Base-by-base conservation (phyloP, 2,329 filamentous ascomycete genomes). In the Aspergillus fructus region DNA sequence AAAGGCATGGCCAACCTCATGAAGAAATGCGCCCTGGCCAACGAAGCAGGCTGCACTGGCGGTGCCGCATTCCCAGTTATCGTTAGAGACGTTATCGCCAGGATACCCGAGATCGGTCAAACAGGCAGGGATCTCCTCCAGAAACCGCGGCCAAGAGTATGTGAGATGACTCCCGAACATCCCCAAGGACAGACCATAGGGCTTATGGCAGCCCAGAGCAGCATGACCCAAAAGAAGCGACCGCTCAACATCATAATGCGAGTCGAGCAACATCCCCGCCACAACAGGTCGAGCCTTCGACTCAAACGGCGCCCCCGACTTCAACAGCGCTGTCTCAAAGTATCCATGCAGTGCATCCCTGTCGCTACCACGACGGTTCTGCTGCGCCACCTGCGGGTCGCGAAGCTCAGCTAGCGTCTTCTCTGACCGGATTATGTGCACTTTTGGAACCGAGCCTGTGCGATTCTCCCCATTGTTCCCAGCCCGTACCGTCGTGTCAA, bases 1-100 rank as follows among this genome's bases (percentile, higher is more conserved):
- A 33, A 51, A 51, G 9, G 49, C 49, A 33, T 51, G 49, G 11
- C 49, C 49, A 21, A 51, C 49, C 49, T 51, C 49, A 9, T 51
- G 49, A n/a, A 51, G 24, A 27, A 51, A 51, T 24, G 49, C 49
- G 0, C 49, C 49, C 9, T 51, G 49, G 1, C 49, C 49, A 17
- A 51, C 39, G 9, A 51, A 51, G 2, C 49, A 51, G 5, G 49
- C 49, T 9, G 24, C 24, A 9, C 39, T 39, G 24, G 42, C 34
- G 3, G 24, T 51, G 8, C 15, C 9, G 7, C 49, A 43, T 13
- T 51, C 49, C 8, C 49, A 37, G 6, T 51, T 51, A 9, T 51
- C 49, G 19, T 51, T 51, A 2, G 39, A 37, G 5, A 51, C 24
- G 4, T 12, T 51, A 4, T 30, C 39, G 7, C 49, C 49, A 11